Percentiles rank a stretch among this genome's conserved stretches.
Conservation (phyloP, 1,139 yeast species). For the Yamadazyma songkhlaensis region DNA sequence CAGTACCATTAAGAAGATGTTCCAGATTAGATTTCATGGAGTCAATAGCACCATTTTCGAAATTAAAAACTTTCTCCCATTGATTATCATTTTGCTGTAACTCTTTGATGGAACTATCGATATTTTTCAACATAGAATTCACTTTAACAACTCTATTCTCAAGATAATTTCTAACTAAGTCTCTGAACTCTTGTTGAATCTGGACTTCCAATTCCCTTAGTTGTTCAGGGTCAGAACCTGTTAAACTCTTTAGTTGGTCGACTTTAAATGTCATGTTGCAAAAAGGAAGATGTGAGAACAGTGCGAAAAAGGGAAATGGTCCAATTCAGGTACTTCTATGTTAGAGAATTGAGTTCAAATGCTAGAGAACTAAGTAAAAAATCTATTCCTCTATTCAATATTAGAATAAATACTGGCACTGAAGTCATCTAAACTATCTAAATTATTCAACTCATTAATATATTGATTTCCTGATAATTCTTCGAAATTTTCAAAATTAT, state of each 20-base stretch:
- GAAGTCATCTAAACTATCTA: constrained; percentile 76
- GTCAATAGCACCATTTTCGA: constrained; percentile 35
- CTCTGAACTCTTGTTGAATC: constrained; percentile 30
- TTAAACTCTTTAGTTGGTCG: constrained; percentile 10
- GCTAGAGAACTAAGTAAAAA: no score
- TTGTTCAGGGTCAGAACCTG: constrained; percentile 26
- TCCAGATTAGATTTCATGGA: constrained; percentile 34
- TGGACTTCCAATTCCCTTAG: constrained; percentile 26
- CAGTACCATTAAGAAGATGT: constrained; percentile 19
- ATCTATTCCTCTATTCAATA: constrained; percentile 45
- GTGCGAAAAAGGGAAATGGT: neutral
- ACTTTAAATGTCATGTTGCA: constrained; percentile 1
- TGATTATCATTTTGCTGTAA: constrained; percentile 29
- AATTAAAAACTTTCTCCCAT: constrained; percentile 34
- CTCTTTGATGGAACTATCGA: constrained; percentile 26
- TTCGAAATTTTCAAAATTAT: constrained; percentile 24
- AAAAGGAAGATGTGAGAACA: neutral
- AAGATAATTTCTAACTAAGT: constrained; percentile 28
- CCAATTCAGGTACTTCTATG: no score
- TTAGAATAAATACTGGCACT: constrained; percentile 91
- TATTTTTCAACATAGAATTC: constrained; percentile 24
- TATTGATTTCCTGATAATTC: constrained; percentile 42
- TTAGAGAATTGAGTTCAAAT: no score
- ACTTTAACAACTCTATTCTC: constrained; percentile 31
- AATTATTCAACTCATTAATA: constrained; percentile 46